phyloP scores from a whole-genome alignment of 192 early-diverging fungal genomes.

The Neocallimastix lanati region DNA sequence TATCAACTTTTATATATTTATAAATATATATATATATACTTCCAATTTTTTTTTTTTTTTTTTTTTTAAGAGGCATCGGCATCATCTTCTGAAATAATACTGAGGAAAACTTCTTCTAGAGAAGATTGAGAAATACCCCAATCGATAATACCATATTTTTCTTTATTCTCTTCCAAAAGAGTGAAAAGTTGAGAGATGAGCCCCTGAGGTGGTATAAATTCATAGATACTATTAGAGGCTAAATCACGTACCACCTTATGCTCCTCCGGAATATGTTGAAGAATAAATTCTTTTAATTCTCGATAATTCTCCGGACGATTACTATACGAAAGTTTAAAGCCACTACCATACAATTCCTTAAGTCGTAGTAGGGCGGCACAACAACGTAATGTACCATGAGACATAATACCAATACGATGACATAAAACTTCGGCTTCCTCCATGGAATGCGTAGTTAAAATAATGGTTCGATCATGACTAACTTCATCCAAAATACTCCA shows the following conservation, averaged over 20 bases:
- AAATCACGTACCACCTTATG: constrained; percentile 7
- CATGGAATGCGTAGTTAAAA: constrained; percentile 33
- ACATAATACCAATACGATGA: constrained; percentile 56
- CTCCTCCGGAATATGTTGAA: neutral
- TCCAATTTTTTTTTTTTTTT: too few relatives aligned
- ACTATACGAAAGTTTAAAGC: constrained; percentile 46
- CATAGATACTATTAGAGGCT: constrained; percentile 34
- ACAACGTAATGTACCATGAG: constrained; percentile 49
- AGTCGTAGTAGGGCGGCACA: constrained; percentile 34
- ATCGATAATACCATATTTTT: constrained; percentile 37
- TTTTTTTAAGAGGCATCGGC: too few relatives aligned
- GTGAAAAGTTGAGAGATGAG: constrained; percentile 34
- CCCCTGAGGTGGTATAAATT: constrained; percentile 34
- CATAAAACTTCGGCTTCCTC: constrained; percentile 63
- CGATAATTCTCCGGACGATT: constrained; percentile 6
- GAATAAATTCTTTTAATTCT: neutral
- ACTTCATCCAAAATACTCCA: constrained; percentile 48
- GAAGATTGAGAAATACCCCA: constrained; percentile 43
- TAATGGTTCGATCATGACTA: constrained; percentile 34
- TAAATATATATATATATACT: too few relatives aligned
- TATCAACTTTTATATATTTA: too few relatives aligned
- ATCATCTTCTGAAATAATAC: too few relatives aligned
- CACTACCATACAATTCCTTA: constrained; percentile 48
- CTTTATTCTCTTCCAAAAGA: constrained; percentile 33
- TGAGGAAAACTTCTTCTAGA: constrained; percentile 2